Base-by-base conservation (phyloP, 371 early-diverging fungal genomes). In the Mucor lusitanicus region DNA sequence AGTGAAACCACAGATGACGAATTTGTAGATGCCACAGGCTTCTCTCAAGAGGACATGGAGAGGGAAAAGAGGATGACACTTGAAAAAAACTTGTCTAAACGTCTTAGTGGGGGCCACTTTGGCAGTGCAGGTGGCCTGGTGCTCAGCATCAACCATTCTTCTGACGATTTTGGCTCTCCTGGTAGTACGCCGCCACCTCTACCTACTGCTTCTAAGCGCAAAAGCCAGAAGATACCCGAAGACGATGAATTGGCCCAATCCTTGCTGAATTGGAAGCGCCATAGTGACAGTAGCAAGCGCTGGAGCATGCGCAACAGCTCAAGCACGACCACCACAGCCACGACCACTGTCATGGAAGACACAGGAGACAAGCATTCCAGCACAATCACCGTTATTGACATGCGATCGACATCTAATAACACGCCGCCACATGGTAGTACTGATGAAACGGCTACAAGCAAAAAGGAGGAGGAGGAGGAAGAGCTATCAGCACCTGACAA, bases 51-150 rank as follows among this genome's bases (percentile, higher is more conserved):
- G 57, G 68, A 70, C 12, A 61, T 70, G 21, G 68, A 67, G 11
- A 19, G 28, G 23, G 71, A 74, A 59, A 54, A 66, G 28, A 59
- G 37, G 27, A 27, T 46, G 4, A 42, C 48, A 48, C 40, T 59
- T 21, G 54, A 37, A 54, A 61, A 53, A 54, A 65, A 57, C 40
- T 40, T 84, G 12, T 69, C 84, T 2, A 84, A 84, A n/a, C 71
- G 84, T 39, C 64, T 84, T 1, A 76, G 77, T 23, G 84, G 82
- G 1, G 81, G 80, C 12, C 84, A 84, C 61, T 84, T 67, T 67
- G 84, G 84, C 5, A 79, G 80, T 54, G 84, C 81, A 42, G 84
- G 84, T 21, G 81, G 84, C 23, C 69, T 84, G 11, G 63, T 81
- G 9, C 19, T 74, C 8, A 80, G 81, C 57, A 81, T 70, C 21